Evolutionary conservation across 106 monocot genomes (phyloP).

Genomic region (Allium sativum): DNA sequence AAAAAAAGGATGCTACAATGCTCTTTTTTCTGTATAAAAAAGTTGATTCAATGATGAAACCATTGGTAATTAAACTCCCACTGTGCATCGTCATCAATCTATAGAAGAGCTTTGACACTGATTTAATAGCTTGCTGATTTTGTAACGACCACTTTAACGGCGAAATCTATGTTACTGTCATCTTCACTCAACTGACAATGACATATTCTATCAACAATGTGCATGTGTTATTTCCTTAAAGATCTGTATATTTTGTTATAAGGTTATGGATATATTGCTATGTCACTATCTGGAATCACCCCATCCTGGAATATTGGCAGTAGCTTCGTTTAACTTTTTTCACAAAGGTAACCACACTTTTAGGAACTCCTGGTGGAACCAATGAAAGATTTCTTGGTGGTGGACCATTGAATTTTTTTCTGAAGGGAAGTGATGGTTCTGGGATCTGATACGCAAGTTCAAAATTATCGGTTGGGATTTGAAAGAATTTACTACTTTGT

Average conservation of each 20-base stretch:
- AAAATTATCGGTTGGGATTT: no score
- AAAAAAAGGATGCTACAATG: no score
- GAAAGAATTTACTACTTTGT: no score
- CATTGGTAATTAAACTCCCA: neutral
- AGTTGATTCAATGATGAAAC: neutral
- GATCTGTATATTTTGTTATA: neutral
- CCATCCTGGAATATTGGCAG: conserved; percentile 43
- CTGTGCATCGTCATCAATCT: neutral
- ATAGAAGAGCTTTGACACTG: neutral
- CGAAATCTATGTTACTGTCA: neutral
- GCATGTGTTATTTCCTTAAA: neutral
- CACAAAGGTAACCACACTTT: conserved; percentile 76
- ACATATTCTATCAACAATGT: neutral
- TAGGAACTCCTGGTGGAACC: conserved; percentile 90
- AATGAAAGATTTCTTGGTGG: conserved; percentile 80
- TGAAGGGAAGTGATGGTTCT: no score
- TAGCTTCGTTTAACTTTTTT: conserved; percentile 41
- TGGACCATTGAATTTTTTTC: no score
- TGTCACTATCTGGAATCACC: conserved; percentile 10
- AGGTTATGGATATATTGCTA: neutral
- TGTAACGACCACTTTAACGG: neutral
- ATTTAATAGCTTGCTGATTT: neutral
- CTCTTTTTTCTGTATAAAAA: neutral
- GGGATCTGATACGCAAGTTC: no score
- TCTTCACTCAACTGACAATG: neutral